Conservation (phyloP, 352 stramenopile genomes). For the Phytophthora sp. region DNA sequence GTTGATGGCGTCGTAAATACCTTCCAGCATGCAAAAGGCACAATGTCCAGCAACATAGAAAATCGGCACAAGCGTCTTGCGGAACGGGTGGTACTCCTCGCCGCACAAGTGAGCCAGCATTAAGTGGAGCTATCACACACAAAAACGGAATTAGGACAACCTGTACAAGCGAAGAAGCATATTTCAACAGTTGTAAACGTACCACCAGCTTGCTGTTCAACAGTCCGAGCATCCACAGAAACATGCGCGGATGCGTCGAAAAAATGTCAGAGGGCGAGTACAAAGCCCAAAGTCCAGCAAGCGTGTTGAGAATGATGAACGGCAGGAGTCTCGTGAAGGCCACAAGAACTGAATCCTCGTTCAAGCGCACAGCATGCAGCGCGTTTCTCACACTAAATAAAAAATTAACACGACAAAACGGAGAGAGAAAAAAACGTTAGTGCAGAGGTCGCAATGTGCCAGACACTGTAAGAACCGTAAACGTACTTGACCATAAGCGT, state of each 20-base stretch:
- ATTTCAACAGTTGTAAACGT: conserved; percentile 16
- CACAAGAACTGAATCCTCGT: conserved; percentile 77
- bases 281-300: conserved; percentile 73
- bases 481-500: conserved; percentile 85
- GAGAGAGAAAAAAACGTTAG: too few relatives aligned
- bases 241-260: conserved; percentile 72
- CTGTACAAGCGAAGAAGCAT: not conserved
- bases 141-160: conserved; percentile 6
- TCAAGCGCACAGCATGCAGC: conserved; percentile 66
- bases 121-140: conserved; percentile 66
- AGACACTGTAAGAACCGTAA: not conserved
- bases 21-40: conserved; percentile 82
- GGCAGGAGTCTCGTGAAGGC: conserved; percentile 79
- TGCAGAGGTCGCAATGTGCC: too few relatives aligned
- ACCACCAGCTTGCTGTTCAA: conserved; percentile 91
- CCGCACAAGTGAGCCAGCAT: conserved; percentile 89
- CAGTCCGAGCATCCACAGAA: conserved; percentile 88
- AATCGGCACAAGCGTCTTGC: conserved; percentile 90
- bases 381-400: conserved; percentile 68
- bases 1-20: conserved; percentile 85
- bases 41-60: conserved; percentile 89
- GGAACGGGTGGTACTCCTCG: conserved; percentile 90
- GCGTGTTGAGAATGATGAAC: conserved; percentile 76
- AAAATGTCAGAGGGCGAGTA: conserved; percentile 83
- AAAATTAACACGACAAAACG: not conserved